Conservation (phyloP, 1,139 yeast genomes). For the Hanseniaspora gamundiae region DNA sequence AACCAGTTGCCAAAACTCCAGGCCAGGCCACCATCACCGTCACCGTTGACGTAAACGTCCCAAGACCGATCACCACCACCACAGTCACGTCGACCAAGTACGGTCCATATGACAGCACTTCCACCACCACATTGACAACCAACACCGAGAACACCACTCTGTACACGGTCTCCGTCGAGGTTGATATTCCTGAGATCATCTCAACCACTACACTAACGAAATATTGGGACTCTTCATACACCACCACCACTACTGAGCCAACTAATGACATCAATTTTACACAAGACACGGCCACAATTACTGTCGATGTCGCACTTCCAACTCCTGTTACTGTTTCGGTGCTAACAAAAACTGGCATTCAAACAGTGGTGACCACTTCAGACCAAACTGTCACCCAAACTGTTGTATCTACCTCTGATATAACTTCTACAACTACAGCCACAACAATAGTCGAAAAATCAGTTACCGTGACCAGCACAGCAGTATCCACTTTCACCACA, state of each 20-base stretch:
- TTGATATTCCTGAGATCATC: too few species aligned
- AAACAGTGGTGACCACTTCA: too few species aligned
- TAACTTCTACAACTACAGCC: too few species aligned
- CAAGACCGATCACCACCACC: not conserved
- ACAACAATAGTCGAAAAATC: too few species aligned
- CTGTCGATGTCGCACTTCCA: not conserved
- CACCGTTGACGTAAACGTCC: not conserved
- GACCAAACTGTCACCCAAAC: too few species aligned
- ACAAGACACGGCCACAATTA: not conserved
- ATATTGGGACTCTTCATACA: too few species aligned
- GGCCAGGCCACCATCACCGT: not conserved
- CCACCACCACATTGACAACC: not conserved
- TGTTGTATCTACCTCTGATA: too few species aligned
- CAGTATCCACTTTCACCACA: too few species aligned
- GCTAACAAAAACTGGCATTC: not conserved
- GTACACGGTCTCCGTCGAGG: not conserved
- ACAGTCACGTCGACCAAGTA: too few species aligned
- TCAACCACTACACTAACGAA: too few species aligned
- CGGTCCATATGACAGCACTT: not conserved
- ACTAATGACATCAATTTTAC: not conserved
- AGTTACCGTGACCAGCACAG: too few species aligned
- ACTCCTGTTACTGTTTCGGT: not conserved
- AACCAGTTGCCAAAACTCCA: not conserved
- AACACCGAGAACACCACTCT: not conserved
- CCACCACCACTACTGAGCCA: too few species aligned